Percentiles rank a stretch among this genome's conserved stretches.
phyloP scores from a whole-genome alignment of 495 filamentous ascomycete species.

The Neurospora hispaniola region DNA sequence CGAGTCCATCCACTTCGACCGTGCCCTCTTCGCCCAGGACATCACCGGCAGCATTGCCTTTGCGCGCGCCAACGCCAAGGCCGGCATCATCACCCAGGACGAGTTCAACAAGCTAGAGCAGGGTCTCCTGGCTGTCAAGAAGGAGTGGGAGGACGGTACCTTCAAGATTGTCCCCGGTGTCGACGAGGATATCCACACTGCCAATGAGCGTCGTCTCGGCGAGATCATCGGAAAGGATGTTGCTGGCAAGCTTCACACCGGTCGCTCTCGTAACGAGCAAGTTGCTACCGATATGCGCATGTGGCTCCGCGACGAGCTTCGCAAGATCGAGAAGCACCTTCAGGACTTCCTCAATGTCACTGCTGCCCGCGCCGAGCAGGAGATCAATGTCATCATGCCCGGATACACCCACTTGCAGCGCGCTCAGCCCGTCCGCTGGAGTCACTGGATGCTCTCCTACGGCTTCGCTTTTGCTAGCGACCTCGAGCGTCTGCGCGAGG shows the following conservation, averaged over 20 bases:
- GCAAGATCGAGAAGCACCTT: conserved; percentile 58
- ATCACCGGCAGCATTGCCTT: conserved; percentile 75
- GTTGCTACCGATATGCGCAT: conserved; percentile 87
- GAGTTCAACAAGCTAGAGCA: conserved; percentile 71
- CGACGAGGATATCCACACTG: conserved; percentile 79
- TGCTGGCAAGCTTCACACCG: conserved; percentile 88
- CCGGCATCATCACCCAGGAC: conserved; percentile 58
- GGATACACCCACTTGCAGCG: conserved; percentile 90
- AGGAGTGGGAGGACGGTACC: conserved; percentile 59
- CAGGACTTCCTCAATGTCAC: conserved; percentile 61
- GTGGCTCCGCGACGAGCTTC: conserved; percentile 76
- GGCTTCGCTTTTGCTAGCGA: conserved; percentile 66
- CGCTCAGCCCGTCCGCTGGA: conserved; percentile 83
- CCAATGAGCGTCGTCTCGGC: conserved; percentile 81
- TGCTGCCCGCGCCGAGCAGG: conserved; percentile 61
- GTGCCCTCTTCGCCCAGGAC: conserved; percentile 70
- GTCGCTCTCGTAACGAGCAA: conserved; percentile 87
- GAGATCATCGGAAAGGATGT: conserved; percentile 83
- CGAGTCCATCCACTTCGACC: conserved; percentile 76
- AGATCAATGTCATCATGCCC: conserved; percentile 53
- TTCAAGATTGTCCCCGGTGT: conserved; percentile 52
- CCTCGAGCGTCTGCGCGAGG: conserved; percentile 67
- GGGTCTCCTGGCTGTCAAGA: conserved; percentile 58
- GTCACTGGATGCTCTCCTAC: conserved; percentile 77
- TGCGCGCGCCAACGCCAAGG: conserved; percentile 72